Evolutionary conservation across 2,329 filamentous ascomycete genomes (phyloP), one percentile per base, ranked within the genome.

Genomic region (Diplodia sapinea): DNA sequence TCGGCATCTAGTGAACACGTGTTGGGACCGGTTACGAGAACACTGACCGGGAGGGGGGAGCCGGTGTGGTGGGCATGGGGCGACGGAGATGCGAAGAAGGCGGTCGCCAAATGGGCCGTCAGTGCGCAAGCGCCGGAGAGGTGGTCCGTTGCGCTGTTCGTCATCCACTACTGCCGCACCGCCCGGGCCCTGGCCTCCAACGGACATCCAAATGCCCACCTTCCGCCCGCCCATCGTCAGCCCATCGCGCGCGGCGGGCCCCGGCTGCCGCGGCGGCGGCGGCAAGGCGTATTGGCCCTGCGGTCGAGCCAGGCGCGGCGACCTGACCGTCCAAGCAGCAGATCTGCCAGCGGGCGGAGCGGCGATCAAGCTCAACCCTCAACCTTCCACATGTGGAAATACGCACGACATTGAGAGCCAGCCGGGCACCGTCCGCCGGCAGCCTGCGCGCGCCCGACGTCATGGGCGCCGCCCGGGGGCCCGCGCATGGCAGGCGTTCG

Each of bases 291-390:
- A 26, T 54, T 54, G 29, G 31, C 23, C 31, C 31, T 26, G 57
- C 17, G 40, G 57, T 29, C 56, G 56, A 61, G 56, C 56, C 56
- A 61, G 11, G 13, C 9, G 56, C 56, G 26, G 26, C 26, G 26
- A 26, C 26, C 26, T 26, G 26, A 3, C 26, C 26, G 38, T 20
- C 20, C n/a, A 26, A 40, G 47, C 17, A n/a, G 38, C 47, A 47
- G 59, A 63, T 63, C 59, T 51, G 59, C 59, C 31, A 50, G 57
- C 23, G 57, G 26, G 57, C 57, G 57, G 56, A 59, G 57, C 59
- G 59, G 59, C 59, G 59, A 63, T 63, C 59, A 63, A 47, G 59
- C 59, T 63, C 59, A 61, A 50, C 57, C 57, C 40, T 61, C 57
- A 63, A 63, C 26, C 59, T 63, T 50, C 59, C 59, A 43, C 29